Evolutionary conservation across 148 eudicot species (phyloP), one percentile per base, ranked within the genome.

Genomic region (Chenopodium berlandieri): DNA sequence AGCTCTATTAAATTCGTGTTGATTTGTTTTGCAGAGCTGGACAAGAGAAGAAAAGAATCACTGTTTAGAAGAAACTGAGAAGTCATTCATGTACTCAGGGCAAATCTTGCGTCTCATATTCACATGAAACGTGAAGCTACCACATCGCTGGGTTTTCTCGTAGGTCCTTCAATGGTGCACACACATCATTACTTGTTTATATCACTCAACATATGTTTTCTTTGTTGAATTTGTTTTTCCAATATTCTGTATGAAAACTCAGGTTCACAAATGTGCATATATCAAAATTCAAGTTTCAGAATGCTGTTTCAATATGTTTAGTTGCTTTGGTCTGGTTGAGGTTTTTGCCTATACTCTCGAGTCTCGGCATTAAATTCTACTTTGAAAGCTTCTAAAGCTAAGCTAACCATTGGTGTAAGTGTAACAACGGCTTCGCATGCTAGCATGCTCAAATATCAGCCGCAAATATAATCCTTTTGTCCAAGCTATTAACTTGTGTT

Each of bases 51-150:
- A 95, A 87, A 95, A 95, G 93, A 87, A 95, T 82, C 97, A 91
- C 75, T 95, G 98, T 80, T 84, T 95, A 83, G 97, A 92, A 86
- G 99, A 93, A 88, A 93, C 98, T 1, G 97, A 92, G 91, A 95
- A 92, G 81, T 93, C 99, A 0, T 95, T 95, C 87, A 91, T 91
- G 89, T 85, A 82, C 80, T 93, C 97, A 0, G 97, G 94, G 16
- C 91, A 93, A 11, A 88, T 95, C 34, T 90, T 95, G 31, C 97
- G 93, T 87, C 86, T 95, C 23, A 92, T 95, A 85, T 78, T 95
- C 82, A 71, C 97, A 71, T 92, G 82, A 86, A 52, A 23, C 70
- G 12, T 47, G 71, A 78, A 76, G 40, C 60, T 4, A 13, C 9
- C 60, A 68, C 63, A 0, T 30, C 40, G 16, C 30, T 17, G 30